These are phyloP conservation scores for Leptographium flavum DNA, from an alignment of 2,329 filamentous ascomycete species.

Conservation along the genomic window DNA sequence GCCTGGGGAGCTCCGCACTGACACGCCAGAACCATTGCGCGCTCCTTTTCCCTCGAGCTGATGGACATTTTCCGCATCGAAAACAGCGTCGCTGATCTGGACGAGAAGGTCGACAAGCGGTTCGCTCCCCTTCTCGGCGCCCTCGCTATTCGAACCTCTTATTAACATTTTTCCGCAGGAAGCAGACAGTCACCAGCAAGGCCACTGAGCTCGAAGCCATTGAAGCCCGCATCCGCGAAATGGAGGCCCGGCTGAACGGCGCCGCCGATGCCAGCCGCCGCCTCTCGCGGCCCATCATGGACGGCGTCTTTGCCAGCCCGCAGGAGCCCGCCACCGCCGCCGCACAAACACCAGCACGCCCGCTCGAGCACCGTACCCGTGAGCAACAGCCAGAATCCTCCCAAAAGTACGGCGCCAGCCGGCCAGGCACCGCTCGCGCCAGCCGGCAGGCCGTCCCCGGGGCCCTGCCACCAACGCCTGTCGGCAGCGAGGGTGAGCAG, in stretches of 20 bases:
- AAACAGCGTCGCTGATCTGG: slow-evolving; percentile 57
- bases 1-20: too few species aligned
- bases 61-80: slow-evolving; percentile 85
- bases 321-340: slow-evolving; percentile 7
- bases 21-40: slow-evolving; percentile 64
- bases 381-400: slow-evolving; percentile 6
- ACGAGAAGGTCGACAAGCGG: slow-evolving; percentile 69
- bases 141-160: background rate
- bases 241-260: slow-evolving; percentile 59
- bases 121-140: slow-evolving; percentile 21
- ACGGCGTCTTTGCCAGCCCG: slow-evolving; percentile 13
- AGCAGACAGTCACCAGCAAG: slow-evolving; percentile 61
- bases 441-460: slow-evolving; percentile 37
- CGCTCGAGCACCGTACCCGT: slow-evolving; percentile 8
- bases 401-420: slow-evolving; percentile 28
- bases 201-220: slow-evolving; percentile 72
- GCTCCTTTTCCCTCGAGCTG: slow-evolving; percentile 72
- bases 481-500: slow-evolving; percentile 45
- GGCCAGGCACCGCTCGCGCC: slow-evolving; percentile 38
- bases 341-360: slow-evolving; percentile 7
- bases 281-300: slow-evolving; percentile 16
- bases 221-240: slow-evolving; percentile 69
- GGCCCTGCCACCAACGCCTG: slow-evolving; percentile 45
- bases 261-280: slow-evolving; percentile 13
- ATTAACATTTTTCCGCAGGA: slow-evolving; percentile 35